A percentile compares a stretch with the other conserved stretches of the same genome.
phyloP scores from a whole-genome alignment of 2,329 filamentous ascomycete species.

The Stagonosporopsis rhizophila region DNA sequence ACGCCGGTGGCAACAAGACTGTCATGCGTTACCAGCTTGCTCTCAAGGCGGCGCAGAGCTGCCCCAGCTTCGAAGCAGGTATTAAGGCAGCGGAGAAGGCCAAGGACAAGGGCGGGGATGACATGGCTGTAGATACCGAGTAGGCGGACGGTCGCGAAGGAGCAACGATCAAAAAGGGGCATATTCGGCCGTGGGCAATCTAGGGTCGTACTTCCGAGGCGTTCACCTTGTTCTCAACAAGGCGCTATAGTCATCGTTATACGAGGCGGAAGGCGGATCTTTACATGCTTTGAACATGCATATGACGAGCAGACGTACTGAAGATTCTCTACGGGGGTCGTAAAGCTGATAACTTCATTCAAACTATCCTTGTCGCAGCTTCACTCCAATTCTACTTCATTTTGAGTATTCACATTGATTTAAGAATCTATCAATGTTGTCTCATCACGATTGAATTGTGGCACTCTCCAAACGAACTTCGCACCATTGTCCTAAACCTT shows the following conservation, averaged over 20 bases:
- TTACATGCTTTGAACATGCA: neutral
- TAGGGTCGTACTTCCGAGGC: too few species aligned
- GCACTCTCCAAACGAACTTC: neutral
- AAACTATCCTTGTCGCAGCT: neutral
- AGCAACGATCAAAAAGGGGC: neutral
- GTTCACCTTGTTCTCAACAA: too few species aligned
- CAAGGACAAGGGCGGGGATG: constrained; percentile 6
- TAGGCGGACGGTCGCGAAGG: neutral
- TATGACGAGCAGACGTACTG: neutral
- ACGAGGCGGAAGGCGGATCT: too few species aligned
- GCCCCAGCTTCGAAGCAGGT: constrained; percentile 23
- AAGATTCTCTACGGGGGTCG: neutral
- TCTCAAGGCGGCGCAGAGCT: constrained; percentile 28
- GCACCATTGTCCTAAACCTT: neutral
- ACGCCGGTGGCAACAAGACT: constrained; percentile 28
- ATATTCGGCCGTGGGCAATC: neutral
- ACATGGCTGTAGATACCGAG: constrained; percentile 14
- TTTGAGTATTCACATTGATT: neutral
- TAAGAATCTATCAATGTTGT: neutral
- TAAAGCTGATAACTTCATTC: neutral
- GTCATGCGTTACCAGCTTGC: constrained; percentile 39
- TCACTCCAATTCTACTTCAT: neutral
- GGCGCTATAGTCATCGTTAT: neutral
- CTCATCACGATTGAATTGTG: neutral
- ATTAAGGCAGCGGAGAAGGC: constrained; percentile 13